phyloP scores from a whole-genome alignment of 768 basidiomycete genomes.

The Pholiota conissans region DNA sequence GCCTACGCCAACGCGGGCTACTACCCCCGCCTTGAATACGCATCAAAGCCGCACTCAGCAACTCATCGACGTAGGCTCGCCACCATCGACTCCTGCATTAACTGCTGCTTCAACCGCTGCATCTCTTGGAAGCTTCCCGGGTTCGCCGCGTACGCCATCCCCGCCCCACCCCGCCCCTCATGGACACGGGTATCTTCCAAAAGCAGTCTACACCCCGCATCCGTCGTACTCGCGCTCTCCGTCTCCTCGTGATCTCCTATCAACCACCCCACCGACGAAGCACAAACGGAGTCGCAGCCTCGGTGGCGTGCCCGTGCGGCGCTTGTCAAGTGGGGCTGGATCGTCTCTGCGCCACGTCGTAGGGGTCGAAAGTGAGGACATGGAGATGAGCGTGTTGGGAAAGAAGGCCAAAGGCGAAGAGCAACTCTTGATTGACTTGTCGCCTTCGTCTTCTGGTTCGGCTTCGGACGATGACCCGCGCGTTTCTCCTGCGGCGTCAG shows the following conservation, averaged over 20 bases:
- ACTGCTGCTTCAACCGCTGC: not conserved
- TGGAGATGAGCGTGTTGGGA: constrained; percentile 6
- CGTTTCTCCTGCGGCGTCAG: constrained; percentile 22
- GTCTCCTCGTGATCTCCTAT: constrained; percentile 21
- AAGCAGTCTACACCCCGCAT: not conserved
- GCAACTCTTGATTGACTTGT: constrained; percentile 25
- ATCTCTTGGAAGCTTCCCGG: not conserved
- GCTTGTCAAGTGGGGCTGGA: constrained; percentile 18
- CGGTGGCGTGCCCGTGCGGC: constrained; percentile 26
- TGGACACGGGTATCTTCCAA: not conserved
- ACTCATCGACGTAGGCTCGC: not conserved
- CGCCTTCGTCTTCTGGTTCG: constrained; percentile 18
- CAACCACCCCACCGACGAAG: constrained; percentile 22
- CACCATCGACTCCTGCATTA: not conserved
- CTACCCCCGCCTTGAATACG: not conserved
- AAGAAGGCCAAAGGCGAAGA: constrained; percentile 13
- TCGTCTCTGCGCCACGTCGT: constrained; percentile 20
- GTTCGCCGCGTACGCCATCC: not conserved
- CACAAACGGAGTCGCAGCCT: constrained; percentile 24
- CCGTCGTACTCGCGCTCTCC: constrained; percentile 14
- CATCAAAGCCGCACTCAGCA: not conserved
- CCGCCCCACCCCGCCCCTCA: not conserved
- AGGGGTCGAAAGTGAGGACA: constrained; percentile 7
- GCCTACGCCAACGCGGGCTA: not conserved
- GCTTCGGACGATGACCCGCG: constrained; percentile 6